Percentiles rank a stretch among this genome's conserved stretches.
Evolutionary conservation across 345 rosid genomes (phyloP).

Genomic region (Bruguiera sexangula): DNA sequence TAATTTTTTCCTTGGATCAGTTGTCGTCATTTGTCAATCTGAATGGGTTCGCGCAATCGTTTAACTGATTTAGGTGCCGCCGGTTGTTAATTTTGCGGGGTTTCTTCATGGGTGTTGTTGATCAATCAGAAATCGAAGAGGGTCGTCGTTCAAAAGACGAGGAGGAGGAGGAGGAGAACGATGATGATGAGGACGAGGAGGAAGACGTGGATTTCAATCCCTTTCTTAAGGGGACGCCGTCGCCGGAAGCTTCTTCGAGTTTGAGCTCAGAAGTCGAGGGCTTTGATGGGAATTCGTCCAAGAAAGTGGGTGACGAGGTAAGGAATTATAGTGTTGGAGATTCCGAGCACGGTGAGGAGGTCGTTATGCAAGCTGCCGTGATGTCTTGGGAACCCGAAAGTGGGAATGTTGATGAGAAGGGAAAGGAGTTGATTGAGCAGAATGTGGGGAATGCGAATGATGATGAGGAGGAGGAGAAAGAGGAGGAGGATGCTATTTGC

Average conservation of each 20-base stretch:
- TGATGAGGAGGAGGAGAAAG: conserved; percentile 28
- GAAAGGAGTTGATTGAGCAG: conserved; percentile 24
- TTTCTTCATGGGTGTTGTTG: not conserved
- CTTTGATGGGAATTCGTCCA: conserved; percentile 33
- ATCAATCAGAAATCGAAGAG: conserved; percentile 3
- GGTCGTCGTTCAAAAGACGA: conserved; percentile 11
- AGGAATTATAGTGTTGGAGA: conserved; percentile 31
- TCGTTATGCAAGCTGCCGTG: conserved; percentile 24
- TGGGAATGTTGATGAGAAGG: conserved; percentile 1
- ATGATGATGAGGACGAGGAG: conserved; percentile 51
- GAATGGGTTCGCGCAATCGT: too few species aligned
- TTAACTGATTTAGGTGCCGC: not conserved
- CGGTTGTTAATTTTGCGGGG: not conserved
- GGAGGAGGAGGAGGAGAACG: not conserved
- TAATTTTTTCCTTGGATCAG: too few species aligned
- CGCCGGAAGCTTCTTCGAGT: conserved; percentile 84
- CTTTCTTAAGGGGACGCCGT: conserved; percentile 60
- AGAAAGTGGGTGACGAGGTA: conserved; percentile 11
- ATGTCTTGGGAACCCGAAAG: conserved; percentile 3
- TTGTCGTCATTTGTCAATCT: too few species aligned
- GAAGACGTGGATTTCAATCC: conserved; percentile 89
- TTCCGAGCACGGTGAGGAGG: conserved; percentile 40
- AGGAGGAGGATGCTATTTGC: conserved; percentile 78
- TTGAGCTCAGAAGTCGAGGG: conserved; percentile 75
- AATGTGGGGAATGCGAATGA: conserved; percentile 17